phyloP scores from a whole-genome alignment of 225 moss, liverwort and hornwort species.

The Physcomitrium patens region DNA sequence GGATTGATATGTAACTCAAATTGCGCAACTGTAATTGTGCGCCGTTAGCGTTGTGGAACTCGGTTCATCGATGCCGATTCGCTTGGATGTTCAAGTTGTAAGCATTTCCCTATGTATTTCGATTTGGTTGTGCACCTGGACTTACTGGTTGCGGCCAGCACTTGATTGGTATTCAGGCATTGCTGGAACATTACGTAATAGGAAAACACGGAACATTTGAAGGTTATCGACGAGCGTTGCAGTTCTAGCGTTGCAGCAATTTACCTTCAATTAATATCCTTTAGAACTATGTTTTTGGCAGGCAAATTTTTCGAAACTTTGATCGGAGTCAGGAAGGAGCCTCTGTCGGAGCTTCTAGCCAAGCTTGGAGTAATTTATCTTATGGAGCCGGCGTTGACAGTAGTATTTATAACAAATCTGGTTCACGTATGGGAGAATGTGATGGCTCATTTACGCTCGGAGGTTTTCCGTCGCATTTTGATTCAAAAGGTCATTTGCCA shows the following conservation, averaged over 20 bases:
- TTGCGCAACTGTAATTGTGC: background rate
- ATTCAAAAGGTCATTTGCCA: constrained; percentile 82
- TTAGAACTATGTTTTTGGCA: constrained; percentile 32
- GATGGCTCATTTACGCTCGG: constrained; percentile 87
- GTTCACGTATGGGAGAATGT: constrained; percentile 98
- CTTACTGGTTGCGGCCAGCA: background rate
- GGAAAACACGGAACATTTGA: background rate
- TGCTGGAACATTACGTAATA: background rate
- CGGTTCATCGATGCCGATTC: background rate
- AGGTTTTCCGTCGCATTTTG: constrained; percentile 87
- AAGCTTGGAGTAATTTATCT: constrained; percentile 73
- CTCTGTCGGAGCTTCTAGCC: constrained; percentile 66
- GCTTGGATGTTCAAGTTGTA: background rate
- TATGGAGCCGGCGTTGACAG: constrained; percentile 85
- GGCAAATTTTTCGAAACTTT: constrained; percentile 96
- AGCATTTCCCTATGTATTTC: background rate
- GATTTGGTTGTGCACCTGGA: constrained; percentile 18
- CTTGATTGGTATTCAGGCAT: background rate
- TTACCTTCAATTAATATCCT: constrained; percentile 22
- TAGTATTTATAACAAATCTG: constrained; percentile 93
- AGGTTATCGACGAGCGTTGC: background rate
- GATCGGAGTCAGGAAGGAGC: constrained; percentile 78
- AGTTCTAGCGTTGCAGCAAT: background rate
- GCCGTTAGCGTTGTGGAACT: too few relatives aligned
- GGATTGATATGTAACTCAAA: background rate